Evolutionary conservation across 768 basidiomycete genomes (phyloP), one percentile per base, ranked within the genome.

Genomic region (Panaeolus cyanescens): DNA sequence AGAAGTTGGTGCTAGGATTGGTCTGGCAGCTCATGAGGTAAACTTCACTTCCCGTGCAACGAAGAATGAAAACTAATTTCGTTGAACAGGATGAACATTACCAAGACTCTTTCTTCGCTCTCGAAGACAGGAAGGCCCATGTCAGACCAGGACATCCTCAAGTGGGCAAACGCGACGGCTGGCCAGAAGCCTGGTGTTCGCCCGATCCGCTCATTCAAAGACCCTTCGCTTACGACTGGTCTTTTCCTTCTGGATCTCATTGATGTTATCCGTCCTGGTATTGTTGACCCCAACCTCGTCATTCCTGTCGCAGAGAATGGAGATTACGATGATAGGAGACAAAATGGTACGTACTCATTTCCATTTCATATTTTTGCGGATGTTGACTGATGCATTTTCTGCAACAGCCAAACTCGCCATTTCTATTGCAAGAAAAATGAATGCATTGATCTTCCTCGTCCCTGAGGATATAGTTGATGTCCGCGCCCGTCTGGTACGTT

Each of bases 11-110:
- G 5, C 85, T 99, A 30, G 97, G 96, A 31, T 84, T 98, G 33
- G 95, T 98, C 0, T 99, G 97, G 97, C 97, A 99, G 70, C 80
- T 97, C 57, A 98, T 98, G 96, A 80, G 93, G 91, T 92, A 54
- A 33, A 85, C 75, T 19, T 50, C 15, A 40, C 32, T 42, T 33
- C 32, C 57, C 54, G 42, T 2, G 7, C 20, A 39, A 32, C 12
- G 13, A 22, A 30, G 5, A 13, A 25, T 17, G 10, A 7, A 5
- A 57, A 25, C 28, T 31, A 7, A 4, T 10, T 13, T 33, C 9
- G 33, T 19, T 55, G 32, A 19, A 1, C 56, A 92, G 91, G 64
- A 76, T 96, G 80, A 96, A 88, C 73, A 97, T 99, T 68, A 87
- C 88, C 25, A 91, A 95, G 74, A 99, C 97, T 0, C 85, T 99